Base-by-base conservation (phyloP, 768 basidiomycete species). In the Terana coerulea region DNA sequence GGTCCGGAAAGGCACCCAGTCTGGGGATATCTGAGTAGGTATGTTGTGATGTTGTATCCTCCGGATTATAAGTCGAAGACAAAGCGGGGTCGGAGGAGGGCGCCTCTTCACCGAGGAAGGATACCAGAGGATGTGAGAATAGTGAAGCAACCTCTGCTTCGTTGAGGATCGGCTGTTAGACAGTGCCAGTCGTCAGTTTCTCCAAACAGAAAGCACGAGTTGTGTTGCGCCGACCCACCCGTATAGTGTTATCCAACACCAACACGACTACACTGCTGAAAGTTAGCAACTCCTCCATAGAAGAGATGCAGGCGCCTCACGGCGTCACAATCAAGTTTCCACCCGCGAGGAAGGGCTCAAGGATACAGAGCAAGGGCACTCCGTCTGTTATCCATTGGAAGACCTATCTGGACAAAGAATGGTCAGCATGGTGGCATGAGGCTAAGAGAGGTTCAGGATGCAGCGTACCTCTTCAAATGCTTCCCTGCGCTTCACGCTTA, bases 51-150 rank as follows among this genome's bases (percentile, higher is more conserved):
- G 78, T 72, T 60, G 84, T 83, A 5, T 77, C 58, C 15, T 44
- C 71, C 67, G 52, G 81, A n/a, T n/a, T n/a, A n/a, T n/a, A n/a
- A n/a, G n/a, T n/a, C n/a, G n/a, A n/a, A n/a, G n/a, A n/a, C n/a
- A n/a, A n/a, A n/a, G n/a, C 79, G 9, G 75, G 71, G 53, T 84
- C 77, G 0, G 79, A 71, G 51, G 81, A 83, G 1, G 86, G 81
- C 0, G 84, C 73, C 0, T 72, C 75, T 0, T 79, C 76, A 37
- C 74, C 74, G 15, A 95, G 73, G 65, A 95, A 91, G 1, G 86
- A 80, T 15, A 69, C 62, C 11, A 95, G 77, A 0, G 93, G 91
- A 59, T 92, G 92, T 0, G 92, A 91, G 69, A 95, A 95, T 44
- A 95, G 75, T 35, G 79, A 77, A 1, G 80, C 72, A 15, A 95